A percentile compares a stretch with the other conserved stretches of the same genome.
Evolutionary conservation across 2,329 filamentous ascomycete genomes (phyloP).

Genomic region (Capronia epimyces): DNA sequence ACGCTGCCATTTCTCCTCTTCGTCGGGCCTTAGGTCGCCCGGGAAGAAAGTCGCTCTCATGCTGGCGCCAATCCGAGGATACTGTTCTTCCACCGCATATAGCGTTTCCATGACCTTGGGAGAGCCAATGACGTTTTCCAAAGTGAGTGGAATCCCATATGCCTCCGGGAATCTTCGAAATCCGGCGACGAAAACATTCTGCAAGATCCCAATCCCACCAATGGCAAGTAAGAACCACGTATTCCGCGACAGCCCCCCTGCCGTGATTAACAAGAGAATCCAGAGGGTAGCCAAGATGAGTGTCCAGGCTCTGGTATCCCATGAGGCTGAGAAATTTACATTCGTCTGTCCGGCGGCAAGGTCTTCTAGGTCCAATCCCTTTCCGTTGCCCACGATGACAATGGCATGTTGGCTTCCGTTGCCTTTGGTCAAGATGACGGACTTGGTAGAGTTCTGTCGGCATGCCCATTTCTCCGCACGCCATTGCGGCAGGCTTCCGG

Average conservation of each 20-base stretch:
- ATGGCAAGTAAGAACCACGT: conserved; percentile 38
- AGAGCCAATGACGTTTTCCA: conserved; percentile 30
- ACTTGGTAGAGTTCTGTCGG: conserved; percentile 28
- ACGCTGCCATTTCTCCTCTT: conserved; percentile 13
- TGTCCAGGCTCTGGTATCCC: conserved; percentile 22
- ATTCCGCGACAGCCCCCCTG: conserved; percentile 33
- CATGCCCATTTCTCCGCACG: conserved; percentile 39
- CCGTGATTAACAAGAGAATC: conserved; percentile 37
- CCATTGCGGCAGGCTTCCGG: conserved; percentile 40
- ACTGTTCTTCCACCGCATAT: conserved; percentile 31
- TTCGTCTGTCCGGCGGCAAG: conserved; percentile 29
- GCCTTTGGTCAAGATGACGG: conserved; percentile 34
- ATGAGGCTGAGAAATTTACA: conserved; percentile 13
- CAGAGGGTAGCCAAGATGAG: conserved; percentile 33
- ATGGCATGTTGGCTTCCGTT: conserved; percentile 39
- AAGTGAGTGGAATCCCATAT: conserved; percentile 33
- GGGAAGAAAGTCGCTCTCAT: conserved; percentile 35
- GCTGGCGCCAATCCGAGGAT: conserved; percentile 32
- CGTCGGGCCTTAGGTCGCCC: conserved; percentile 8
- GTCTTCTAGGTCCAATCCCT: conserved; percentile 39
- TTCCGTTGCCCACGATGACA: conserved; percentile 32
- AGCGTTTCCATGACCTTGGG: conserved; percentile 35
- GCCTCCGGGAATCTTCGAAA: conserved; percentile 30
- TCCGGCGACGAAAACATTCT: conserved; percentile 36
- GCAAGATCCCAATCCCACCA: conserved; percentile 38